A percentile compares a stretch with the other conserved stretches of the same genome.
Evolutionary conservation across 1,139 yeast genomes (phyloP).

Genomic region (Yamadazyma oceani): DNA sequence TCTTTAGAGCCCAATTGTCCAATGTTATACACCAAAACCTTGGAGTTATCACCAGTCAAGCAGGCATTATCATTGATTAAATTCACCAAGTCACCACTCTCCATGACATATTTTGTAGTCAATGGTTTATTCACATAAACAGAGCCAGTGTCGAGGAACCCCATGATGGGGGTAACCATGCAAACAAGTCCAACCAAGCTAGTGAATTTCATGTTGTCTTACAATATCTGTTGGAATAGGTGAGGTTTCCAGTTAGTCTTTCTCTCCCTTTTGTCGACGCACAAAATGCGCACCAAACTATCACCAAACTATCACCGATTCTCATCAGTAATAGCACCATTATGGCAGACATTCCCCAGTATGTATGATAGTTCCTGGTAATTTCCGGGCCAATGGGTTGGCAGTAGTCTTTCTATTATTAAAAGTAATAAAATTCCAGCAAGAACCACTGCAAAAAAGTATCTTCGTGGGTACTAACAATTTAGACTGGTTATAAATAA

Average conservation of each 20-base stretch:
- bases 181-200: conserved; percentile 3
- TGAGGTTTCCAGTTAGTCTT: too few species aligned
- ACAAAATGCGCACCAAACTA: conserved; percentile 3
- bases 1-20: neutral
- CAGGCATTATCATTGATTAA: conserved; percentile 6
- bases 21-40: too few species aligned
- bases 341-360: conserved; percentile 18
- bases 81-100: conserved; percentile 7
- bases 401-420: too few species aligned
- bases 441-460: too few species aligned
- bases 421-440: too few species aligned
- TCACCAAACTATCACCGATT: neutral
- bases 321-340: neutral
- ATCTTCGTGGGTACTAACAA: conserved; percentile 21
- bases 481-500: conserved; percentile 63
- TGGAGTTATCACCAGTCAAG: too few species aligned
- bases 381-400: too few species aligned
- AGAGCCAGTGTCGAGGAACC: conserved; percentile 15
- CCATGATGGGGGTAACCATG: conserved; percentile 5
- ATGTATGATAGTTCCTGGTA: conserved; percentile 6
- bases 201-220: conserved; percentile 1
- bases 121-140: conserved; percentile 9
- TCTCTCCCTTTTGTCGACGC: conserved; percentile 6
- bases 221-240: too few species aligned
- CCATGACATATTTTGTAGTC: conserved; percentile 11